Evolutionary conservation across 345 rosid species (phyloP).

Genomic region (Acer campestre): DNA sequence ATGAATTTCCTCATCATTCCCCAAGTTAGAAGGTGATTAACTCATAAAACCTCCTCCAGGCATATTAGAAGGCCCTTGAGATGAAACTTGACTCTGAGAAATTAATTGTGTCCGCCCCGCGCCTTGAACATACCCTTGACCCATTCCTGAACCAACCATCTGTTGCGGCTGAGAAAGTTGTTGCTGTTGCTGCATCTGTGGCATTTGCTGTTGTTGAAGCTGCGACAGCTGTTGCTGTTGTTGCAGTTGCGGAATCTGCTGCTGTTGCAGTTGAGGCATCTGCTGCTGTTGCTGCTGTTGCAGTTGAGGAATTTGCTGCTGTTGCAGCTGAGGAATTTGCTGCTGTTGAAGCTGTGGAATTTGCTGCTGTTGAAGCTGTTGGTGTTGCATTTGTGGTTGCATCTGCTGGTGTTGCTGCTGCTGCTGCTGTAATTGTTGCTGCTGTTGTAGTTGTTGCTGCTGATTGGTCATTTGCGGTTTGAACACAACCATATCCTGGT

Average conservation of each 20-base stretch:
- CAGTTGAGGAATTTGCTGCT: slow-evolving; percentile 33
- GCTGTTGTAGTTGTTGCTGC: slow-evolving; percentile 41
- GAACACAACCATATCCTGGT: slow-evolving; percentile 95
- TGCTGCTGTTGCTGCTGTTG: slow-evolving; percentile 39
- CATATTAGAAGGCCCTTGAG: slow-evolving; percentile 71
- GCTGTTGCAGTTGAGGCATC: slow-evolving; percentile 42
- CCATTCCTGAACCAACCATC: slow-evolving; percentile 77
- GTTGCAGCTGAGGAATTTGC: slow-evolving; percentile 36
- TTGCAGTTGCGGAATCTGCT: slow-evolving; percentile 14
- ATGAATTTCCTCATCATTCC: background rate
- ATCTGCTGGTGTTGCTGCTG: slow-evolving; percentile 37
- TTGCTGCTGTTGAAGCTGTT: slow-evolving; percentile 41
- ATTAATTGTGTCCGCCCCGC: slow-evolving; percentile 60
- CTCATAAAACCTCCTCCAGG: slow-evolving; percentile 74
- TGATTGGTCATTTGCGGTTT: slow-evolving; percentile 85
- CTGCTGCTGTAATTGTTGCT: slow-evolving; percentile 41
- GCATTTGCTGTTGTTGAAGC: slow-evolving; percentile 25
- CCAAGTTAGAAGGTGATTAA: slow-evolving; percentile 12
- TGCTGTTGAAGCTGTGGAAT: slow-evolving; percentile 43
- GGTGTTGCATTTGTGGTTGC: slow-evolving; percentile 38
- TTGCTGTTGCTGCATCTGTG: slow-evolving; percentile 30
- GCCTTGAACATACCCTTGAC: slow-evolving; percentile 74
- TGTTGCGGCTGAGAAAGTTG: slow-evolving; percentile 47
- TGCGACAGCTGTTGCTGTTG: slow-evolving; percentile 18
- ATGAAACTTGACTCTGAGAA: slow-evolving; percentile 67